Base-by-base conservation (phyloP, 371 early-diverging fungal species). In the Sporodiniella umbellata region DNA sequence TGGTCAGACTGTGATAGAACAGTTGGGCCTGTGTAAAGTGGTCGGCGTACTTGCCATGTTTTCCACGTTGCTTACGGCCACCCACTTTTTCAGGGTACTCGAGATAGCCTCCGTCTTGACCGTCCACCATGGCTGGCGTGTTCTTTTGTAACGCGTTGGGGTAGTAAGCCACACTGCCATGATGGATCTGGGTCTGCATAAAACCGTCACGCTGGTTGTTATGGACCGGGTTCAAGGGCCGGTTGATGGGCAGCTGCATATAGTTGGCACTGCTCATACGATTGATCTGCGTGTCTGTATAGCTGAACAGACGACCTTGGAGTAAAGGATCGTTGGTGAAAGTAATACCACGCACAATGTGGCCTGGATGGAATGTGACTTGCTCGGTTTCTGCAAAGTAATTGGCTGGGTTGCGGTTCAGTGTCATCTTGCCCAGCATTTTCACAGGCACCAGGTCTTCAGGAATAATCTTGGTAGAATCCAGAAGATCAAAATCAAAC, bases 361-460 rank as follows among this genome's bases (percentile, higher is more conserved):
- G 66, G 3, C 67, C 68, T 21, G 56, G 45, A 46, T 63, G 64
- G 56, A 62, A 66, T 15, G 80, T 78, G 8, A 69, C 57, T 42
- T 83, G 83, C 47, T 83, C 83, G 0, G 73, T 72, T 51, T 83
- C 81, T 8, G 80, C 51, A 59, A 78, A 81, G 64, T 55, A 81
- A 45, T 83, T 75, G 12, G 75, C 77, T 15, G 66, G 66, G 50
- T 73, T 78, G 28, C 75, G 69, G 57, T 83, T 72, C 26, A 80
- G 58, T 2, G 61, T 60, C 61, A 83, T 67, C 22, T 67, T 67
- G 18, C 84, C 84, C 3, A 83, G 53, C 23, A 42, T 48, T 2
- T 56, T 60, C 19, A 81, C 53, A 1, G 84, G 79, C 3, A 73
- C 69, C 2, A 70, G 3, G 11, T 71, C 64, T 46, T 81, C 75